Percentiles rank a stretch among this genome's conserved stretches.
These are phyloP conservation scores for Alternaria solani DNA, from an alignment of 2,329 filamentous ascomycete genomes.

Conservation along the genomic window DNA sequence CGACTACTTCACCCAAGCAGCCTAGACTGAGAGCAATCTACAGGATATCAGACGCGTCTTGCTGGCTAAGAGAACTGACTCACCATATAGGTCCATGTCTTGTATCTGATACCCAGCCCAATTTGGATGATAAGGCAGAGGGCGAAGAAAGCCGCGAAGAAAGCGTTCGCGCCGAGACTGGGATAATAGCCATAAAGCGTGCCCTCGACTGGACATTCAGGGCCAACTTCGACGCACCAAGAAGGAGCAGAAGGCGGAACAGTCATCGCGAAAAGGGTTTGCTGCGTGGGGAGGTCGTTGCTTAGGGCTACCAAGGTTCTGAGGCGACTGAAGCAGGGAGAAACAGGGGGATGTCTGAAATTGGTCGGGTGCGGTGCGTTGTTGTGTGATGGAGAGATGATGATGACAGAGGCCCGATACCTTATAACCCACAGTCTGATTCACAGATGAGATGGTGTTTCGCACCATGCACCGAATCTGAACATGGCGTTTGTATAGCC, in stretches of 20 bases:
- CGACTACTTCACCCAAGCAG: slow-evolving; percentile 61
- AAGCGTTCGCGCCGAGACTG: slow-evolving; percentile 59
- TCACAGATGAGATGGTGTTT: slow-evolving; percentile 10
- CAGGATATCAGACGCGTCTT: slow-evolving; percentile 9
- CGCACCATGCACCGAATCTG: slow-evolving; percentile 1
- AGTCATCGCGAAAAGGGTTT: slow-evolving; percentile 23
- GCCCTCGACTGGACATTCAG: slow-evolving; percentile 55
- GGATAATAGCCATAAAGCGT: slow-evolving; percentile 65
- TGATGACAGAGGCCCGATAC: slow-evolving; percentile 3
- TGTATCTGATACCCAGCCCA: slow-evolving; percentile 59
- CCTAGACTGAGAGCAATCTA: slow-evolving; percentile 58
- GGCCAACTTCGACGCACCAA: slow-evolving; percentile 26
- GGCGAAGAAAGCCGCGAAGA: slow-evolving; percentile 62
- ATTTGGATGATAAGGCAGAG: slow-evolving; percentile 59
- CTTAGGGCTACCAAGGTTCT: not conserved
- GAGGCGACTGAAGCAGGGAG: not conserved
- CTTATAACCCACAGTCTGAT: slow-evolving; percentile 24
- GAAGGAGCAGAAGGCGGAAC: slow-evolving; percentile 30
- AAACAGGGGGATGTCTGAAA: not conserved
- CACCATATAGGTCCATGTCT: slow-evolving; percentile 64
- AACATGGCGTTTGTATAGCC: not conserved
- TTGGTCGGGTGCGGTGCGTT: not conserved
- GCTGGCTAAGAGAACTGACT: not conserved
- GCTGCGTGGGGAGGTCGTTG: not conserved
- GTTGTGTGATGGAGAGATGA: slow-evolving; percentile 1